These are phyloP conservation scores for Candida orba DNA, from an alignment of 805 yeast genomes.

Conservation along the genomic window DNA sequence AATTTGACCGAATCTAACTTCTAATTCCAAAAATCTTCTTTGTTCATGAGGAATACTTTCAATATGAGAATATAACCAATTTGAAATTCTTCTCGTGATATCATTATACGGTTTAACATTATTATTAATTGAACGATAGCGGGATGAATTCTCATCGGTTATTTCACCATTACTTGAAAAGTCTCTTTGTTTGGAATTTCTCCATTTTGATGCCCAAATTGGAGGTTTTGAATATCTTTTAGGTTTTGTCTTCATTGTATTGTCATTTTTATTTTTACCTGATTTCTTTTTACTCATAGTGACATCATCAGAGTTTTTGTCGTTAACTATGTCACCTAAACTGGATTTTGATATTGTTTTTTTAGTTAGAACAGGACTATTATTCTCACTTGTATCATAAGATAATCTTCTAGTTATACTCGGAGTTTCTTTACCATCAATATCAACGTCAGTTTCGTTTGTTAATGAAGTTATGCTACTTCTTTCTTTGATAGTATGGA, in stretches of 20 bases:
- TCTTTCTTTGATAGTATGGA: slow-evolving; percentile 14
- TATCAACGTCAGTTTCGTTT: slow-evolving; percentile 39
- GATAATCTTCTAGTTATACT: slow-evolving; percentile 26
- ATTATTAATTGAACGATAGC: slow-evolving; percentile 47
- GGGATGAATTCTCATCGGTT: not conserved
- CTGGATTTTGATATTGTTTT: slow-evolving; percentile 12
- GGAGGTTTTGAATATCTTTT: slow-evolving; percentile 60
- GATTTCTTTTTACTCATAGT: not conserved
- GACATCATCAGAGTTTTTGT: slow-evolving; percentile 1
- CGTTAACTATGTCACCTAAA: slow-evolving; percentile 11
- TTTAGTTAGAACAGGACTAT: slow-evolving; percentile 21
- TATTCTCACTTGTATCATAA: slow-evolving; percentile 18
- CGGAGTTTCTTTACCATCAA: slow-evolving; percentile 34
- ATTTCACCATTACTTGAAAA: not conserved
- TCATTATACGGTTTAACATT: slow-evolving; percentile 67
- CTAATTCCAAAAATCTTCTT: slow-evolving; percentile 58
- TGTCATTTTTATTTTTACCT: slow-evolving; percentile 9
- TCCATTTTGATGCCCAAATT: slow-evolving; percentile 77
- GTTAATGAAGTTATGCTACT: slow-evolving; percentile 28
- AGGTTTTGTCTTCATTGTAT: slow-evolving; percentile 39
- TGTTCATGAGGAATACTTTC: slow-evolving; percentile 50
- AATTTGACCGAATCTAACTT: slow-evolving; percentile 66
- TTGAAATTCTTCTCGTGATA: slow-evolving; percentile 71
- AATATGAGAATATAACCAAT: slow-evolving; percentile 84
- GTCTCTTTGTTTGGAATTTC: slow-evolving; percentile 3